These are phyloP conservation scores for Haberlea rhodopensis DNA, from an alignment of 257 asterid genomes.

Conservation along the genomic window DNA sequence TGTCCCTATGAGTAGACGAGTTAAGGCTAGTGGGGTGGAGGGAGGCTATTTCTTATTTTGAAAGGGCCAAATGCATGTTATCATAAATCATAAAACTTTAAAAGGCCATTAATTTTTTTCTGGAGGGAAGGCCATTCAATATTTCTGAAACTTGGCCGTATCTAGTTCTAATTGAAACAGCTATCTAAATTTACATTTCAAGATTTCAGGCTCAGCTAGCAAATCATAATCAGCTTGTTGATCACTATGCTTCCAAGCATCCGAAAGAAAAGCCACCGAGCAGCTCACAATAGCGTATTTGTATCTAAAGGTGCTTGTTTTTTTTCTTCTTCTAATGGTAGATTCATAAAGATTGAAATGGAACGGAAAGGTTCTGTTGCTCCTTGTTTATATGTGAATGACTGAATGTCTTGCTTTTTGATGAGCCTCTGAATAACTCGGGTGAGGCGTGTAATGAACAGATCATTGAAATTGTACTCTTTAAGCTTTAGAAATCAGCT, in stretches of 20 bases:
- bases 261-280: slow-evolving; percentile 88
- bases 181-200: slow-evolving; percentile 1
- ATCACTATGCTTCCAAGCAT: slow-evolving; percentile 88
- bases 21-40: no score
- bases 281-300: slow-evolving; percentile 52
- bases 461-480: background rate
- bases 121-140: no score
- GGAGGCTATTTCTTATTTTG: no score
- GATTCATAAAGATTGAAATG: background rate
- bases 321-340: background rate
- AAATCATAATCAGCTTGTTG: slow-evolving; percentile 77
- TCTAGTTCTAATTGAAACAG: background rate
- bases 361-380: background rate
- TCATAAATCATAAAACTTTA: no score
- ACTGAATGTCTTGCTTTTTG: background rate
- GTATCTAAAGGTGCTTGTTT: slow-evolving; percentile 11
- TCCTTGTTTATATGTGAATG: background rate
- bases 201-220: slow-evolving; percentile 73
- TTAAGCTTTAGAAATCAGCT: background rate
- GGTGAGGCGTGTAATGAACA: background rate
- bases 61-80: no score
- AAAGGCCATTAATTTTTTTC: no score
- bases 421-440: background rate
- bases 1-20: no score
- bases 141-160: background rate